phyloP scores from a whole-genome alignment of 2,329 filamentous ascomycete species.

The Penicillium aurantiogriseum region DNA sequence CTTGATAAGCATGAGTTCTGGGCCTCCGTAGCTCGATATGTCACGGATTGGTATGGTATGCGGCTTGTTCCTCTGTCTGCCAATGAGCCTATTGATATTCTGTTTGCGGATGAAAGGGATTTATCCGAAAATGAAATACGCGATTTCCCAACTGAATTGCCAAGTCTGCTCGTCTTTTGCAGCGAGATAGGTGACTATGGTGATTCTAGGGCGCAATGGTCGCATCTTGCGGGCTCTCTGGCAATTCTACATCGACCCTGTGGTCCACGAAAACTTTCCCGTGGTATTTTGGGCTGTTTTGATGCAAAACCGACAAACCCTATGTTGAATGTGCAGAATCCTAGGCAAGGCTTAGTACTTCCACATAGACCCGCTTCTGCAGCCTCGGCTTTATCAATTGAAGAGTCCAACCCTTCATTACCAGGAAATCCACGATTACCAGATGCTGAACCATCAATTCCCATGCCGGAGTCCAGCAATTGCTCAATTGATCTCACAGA shows the following conservation, averaged over 20 bases:
- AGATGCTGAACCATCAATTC: neutral
- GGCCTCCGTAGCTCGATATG: slow-evolving; percentile 25
- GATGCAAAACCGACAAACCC: neutral
- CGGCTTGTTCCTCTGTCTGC: slow-evolving; percentile 27
- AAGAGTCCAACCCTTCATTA: neutral
- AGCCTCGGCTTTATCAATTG: slow-evolving; percentile 4
- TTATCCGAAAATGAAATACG: neutral
- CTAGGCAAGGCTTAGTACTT: neutral
- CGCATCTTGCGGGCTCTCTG: neutral
- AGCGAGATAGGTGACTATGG: neutral
- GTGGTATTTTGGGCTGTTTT: slow-evolving; percentile 1
- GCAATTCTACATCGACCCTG: slow-evolving; percentile 27
- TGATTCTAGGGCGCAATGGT: neutral
- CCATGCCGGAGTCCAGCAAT: neutral
- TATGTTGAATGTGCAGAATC: neutral
- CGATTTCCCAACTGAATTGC: neutral
- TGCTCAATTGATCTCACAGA: neutral
- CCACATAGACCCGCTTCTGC: slow-evolving; percentile 28
- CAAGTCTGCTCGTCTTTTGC: slow-evolving; percentile 1
- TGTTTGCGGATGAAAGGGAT: neutral
- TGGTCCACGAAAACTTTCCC: slow-evolving; percentile 37
- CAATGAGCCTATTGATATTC: slow-evolving; percentile 3
- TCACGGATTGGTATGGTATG: slow-evolving; percentile 36
- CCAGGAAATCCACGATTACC: slow-evolving; percentile 6
- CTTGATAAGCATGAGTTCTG: slow-evolving; percentile 16